A percentile compares a stretch with the other conserved stretches of the same genome.
Evolutionary conservation across 345 rosid genomes (phyloP).

Genomic region (Syzygium aromaticum): DNA sequence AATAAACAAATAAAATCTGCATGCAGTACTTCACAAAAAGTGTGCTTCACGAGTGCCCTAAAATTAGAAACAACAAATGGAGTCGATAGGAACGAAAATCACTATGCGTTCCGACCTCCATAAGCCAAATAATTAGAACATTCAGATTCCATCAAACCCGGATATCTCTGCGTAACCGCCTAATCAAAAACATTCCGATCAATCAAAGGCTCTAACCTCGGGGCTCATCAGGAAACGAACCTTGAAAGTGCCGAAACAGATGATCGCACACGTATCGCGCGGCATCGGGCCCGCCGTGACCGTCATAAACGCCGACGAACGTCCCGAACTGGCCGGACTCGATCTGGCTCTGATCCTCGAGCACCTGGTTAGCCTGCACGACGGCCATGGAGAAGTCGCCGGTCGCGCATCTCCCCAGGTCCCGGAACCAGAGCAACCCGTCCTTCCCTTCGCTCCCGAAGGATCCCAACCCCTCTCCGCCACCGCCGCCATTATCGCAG

Average conservation of each 20-base stretch:
- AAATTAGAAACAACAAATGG: background rate
- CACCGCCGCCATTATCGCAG: conserved; percentile 16
- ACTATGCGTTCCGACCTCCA: background rate
- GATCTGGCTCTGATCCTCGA: conserved; percentile 86
- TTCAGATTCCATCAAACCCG: background rate
- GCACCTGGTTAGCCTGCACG: conserved; percentile 78
- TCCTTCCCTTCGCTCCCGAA: conserved; percentile 52
- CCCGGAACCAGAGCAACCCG: conserved; percentile 76
- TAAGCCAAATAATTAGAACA: background rate
- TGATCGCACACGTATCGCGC: conserved; percentile 82
- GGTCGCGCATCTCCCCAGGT: conserved; percentile 49
- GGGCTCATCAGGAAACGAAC: conserved; percentile 23
- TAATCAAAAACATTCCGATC: background rate
- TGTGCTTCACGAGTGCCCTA: background rate
- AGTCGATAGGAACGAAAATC: background rate
- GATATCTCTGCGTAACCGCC: background rate
- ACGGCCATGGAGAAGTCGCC: conserved; percentile 94
- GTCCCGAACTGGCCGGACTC: conserved; percentile 92
- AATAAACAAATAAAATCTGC: background rate
- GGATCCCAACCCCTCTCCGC: conserved; percentile 5
- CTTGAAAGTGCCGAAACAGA: conserved; percentile 69
- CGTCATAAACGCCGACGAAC: conserved; percentile 86
- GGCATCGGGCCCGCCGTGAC: conserved; percentile 89
- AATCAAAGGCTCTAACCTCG: background rate
- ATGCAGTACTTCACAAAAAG: background rate